Evolutionary conservation across 192 early-diverging fungal genomes (phyloP), one percentile per base, ranked within the genome.

Genomic region (Gigaspora rosea): DNA sequence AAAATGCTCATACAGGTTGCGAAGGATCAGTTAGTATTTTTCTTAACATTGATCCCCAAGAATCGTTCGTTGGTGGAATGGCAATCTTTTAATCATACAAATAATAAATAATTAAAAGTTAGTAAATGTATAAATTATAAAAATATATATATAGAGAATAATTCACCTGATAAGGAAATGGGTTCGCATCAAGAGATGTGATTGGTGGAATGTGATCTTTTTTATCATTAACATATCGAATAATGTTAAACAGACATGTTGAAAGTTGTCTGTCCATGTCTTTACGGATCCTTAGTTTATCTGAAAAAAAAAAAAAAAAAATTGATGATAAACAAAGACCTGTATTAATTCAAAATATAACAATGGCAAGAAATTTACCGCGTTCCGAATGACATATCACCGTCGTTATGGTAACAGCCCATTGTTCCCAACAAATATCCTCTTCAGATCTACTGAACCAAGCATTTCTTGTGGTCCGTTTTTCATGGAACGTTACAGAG

Each of bases 201-300:
- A 90, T 90, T 6, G 89, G 85, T 32, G 89, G 89, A 68, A 90
- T 90, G 69, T 90, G 89, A 58, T 90, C 89, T 67, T 90, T 90
- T 66, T 86, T 82, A 48, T 90, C 89, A 75, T 88, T 89, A 11
- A 86, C 87, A 35, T 85, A 84, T n/a, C 80, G 78, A 41, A 90
- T 78, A 61, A 90, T 87, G 18, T 74, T 84, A 4, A 86, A 71
- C 20, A 90, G 78, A 20, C 85, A 80, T 32, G 83, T 79, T 33
- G 79, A 79, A 16, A 90, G 59, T 52, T 87, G 82, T 59, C 79
- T 79, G 50, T 85, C 82, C 77, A 82, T 82, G 52, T 79, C 76
- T 64, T 85, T 85, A 33, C 79, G 75, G 32, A 84, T 80, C 57
- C 82, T 80, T 57, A 79, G 72, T 75, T 73, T 79, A 51, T 90